Conservation (phyloP, 176 grass and related monocot species). For the Stipa capillata region DNA sequence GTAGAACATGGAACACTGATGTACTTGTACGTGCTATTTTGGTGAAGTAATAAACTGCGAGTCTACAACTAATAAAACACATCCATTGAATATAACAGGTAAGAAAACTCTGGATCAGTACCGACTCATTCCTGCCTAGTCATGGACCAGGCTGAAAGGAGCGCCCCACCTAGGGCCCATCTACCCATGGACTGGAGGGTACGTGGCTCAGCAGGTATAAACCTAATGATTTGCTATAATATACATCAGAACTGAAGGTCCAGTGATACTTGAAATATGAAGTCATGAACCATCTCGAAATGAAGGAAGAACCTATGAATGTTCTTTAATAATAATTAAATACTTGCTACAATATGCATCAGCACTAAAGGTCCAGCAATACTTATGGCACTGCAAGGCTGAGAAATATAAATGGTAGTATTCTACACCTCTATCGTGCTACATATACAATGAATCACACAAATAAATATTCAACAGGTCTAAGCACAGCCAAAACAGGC, state of each 20-base stretch:
- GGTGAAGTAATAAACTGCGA: neutral
- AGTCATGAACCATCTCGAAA: neutral
- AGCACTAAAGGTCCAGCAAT: neutral
- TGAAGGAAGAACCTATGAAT: neutral
- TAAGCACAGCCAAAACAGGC: neutral
- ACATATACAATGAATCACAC: neutral
- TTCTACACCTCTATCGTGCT: neutral
- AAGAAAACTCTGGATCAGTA: neutral
- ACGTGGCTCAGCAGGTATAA: neutral
- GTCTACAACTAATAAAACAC: neutral
- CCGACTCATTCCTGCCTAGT: neutral
- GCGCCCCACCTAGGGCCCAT: neutral
- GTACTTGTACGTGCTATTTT: neutral
- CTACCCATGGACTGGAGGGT: neutral
- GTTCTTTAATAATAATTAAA: neutral
- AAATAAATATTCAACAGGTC: neutral
- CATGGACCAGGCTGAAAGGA: neutral
- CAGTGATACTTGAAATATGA: no score
- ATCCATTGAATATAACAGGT: neutral
- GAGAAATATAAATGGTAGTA: neutral
- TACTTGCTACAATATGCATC: neutral
- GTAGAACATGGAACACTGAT: neutral
- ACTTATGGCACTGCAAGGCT: neutral
- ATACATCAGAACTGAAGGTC: no score
- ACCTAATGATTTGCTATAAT: neutral